Evolutionary conservation across 257 asterid species (phyloP).

Genomic region (Plantago elongata): DNA sequence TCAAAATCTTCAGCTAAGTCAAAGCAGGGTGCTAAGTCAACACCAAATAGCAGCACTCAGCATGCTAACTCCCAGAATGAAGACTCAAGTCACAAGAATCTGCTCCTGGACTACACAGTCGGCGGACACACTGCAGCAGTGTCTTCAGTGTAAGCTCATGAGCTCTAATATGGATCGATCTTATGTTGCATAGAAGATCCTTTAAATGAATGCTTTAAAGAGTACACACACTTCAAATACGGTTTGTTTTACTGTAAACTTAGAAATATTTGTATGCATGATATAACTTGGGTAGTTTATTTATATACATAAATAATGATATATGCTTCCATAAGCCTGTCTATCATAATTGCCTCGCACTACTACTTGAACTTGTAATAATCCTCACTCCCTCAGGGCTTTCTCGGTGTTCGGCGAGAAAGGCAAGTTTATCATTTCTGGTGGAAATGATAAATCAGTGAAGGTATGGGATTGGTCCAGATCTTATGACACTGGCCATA

Average conservation of each 20-base stretch:
- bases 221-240: too few relatives aligned
- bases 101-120: conserved; percentile 59
- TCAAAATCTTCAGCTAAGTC: conserved; percentile 44
- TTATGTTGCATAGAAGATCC: neutral
- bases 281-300: too few relatives aligned
- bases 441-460: conserved; percentile 80
- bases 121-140: conserved; percentile 91
- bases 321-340: too few relatives aligned
- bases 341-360: neutral
- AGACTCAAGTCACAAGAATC: conserved; percentile 29
- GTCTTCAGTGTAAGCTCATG: conserved; percentile 78
- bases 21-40: conserved; percentile 38
- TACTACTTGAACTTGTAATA: conserved; percentile 11
- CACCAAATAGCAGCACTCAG: conserved; percentile 23
- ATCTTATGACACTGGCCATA: conserved; percentile 35
- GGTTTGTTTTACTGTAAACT: too few relatives aligned
- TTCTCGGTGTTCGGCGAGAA: conserved; percentile 83
- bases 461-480: conserved; percentile 87
- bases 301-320: too few relatives aligned
- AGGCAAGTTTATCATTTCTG: conserved; percentile 77
- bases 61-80: conserved; percentile 27
- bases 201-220: neutral
- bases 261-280: too few relatives aligned
- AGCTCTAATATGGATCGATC: conserved; percentile 4
- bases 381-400: conserved; percentile 49